Percentiles rank a stretch among this genome's conserved stretches.
phyloP scores from a whole-genome alignment of 495 filamentous ascomycete genomes.

The Neurospora tetrasperma region DNA sequence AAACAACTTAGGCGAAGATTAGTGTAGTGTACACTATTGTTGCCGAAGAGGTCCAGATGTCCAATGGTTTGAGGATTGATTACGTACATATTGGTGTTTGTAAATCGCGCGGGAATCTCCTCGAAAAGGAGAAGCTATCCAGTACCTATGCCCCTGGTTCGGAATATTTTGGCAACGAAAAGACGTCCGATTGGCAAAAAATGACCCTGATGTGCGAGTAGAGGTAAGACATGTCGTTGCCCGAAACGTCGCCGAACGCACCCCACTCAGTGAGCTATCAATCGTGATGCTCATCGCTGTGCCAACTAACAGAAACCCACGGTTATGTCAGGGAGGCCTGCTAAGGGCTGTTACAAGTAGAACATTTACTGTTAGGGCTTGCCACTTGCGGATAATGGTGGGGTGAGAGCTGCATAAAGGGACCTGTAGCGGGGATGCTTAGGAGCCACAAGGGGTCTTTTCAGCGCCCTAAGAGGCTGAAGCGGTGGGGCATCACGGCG shows the following conservation, averaged over 20 bases:
- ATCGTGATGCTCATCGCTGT: neutral
- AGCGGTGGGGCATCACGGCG: neutral
- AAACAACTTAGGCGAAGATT: neutral
- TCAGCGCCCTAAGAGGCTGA: neutral
- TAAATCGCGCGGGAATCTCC: neutral
- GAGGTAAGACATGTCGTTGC: neutral
- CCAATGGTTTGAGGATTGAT: neutral
- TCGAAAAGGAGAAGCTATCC: too few species aligned
- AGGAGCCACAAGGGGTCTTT: neutral
- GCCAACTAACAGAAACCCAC: neutral
- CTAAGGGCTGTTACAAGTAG: neutral
- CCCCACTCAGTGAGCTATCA: neutral
- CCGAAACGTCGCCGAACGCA: neutral
- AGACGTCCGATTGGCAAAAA: neutral
- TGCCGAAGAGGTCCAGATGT: neutral
- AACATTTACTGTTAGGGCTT: neutral
- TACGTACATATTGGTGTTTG: neutral
- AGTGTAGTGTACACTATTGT: too few species aligned
- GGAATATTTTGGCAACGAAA: neutral
- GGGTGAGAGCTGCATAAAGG: neutral
- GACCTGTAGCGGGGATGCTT: neutral
- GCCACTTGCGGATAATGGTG: neutral
- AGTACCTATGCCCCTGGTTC: neutral
- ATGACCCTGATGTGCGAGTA: neutral
- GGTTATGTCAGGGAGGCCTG: accelerated